Evolutionary conservation across 2,329 filamentous ascomycete genomes (phyloP).

Genomic region (Diaporthe sp.): DNA sequence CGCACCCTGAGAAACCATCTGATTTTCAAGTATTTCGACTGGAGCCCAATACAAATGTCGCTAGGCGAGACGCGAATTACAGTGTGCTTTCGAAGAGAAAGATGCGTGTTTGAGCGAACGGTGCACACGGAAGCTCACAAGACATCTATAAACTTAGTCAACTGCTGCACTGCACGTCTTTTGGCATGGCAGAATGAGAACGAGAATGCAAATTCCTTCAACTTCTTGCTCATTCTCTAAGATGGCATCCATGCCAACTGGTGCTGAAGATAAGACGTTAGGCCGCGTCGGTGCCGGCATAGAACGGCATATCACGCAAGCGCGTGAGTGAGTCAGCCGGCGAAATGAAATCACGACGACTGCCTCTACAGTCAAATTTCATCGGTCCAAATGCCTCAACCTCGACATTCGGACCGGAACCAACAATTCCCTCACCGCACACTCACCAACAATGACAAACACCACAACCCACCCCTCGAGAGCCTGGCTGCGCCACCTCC

Average conservation of each 20-base stretch:
- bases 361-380: background rate
- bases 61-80: too few species aligned
- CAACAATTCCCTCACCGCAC: background rate
- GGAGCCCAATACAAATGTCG: too few species aligned
- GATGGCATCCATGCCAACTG: background rate
- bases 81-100: too few species aligned
- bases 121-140: too few species aligned
- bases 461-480: background rate
- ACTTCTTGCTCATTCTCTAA: too few species aligned
- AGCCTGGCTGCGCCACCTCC: constrained; percentile 38
- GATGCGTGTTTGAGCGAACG: too few species aligned
- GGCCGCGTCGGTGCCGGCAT: background rate
- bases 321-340: background rate
- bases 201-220: rapidly evolving
- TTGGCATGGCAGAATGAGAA: too few species aligned
- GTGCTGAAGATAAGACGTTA: background rate
- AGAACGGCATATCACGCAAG: background rate
- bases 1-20: too few species aligned
- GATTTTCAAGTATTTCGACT: too few species aligned
- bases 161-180: too few species aligned
- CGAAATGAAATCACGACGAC: background rate
- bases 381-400: background rate
- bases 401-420: background rate
- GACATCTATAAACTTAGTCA: background rate
- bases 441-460: background rate